A percentile compares a stretch with the other conserved stretches of the same genome.
These are phyloP conservation scores for Aspergillus aculeatus DNA, from an alignment of 2,329 filamentous ascomycete genomes.

Conservation along the genomic window DNA sequence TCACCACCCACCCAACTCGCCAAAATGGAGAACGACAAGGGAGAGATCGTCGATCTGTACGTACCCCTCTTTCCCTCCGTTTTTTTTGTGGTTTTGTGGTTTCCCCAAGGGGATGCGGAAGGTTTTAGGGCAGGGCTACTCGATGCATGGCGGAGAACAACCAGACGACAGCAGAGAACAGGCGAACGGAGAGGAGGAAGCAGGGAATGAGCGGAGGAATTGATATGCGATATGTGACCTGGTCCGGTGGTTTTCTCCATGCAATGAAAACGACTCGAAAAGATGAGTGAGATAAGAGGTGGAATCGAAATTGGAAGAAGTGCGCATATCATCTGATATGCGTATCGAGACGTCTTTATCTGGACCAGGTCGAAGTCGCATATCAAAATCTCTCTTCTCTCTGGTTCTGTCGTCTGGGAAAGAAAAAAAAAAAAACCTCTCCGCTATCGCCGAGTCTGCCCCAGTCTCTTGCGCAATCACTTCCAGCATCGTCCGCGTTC, in stretches of 20 bases:
- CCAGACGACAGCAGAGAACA: not conserved
- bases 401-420: not conserved
- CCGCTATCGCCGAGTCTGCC: too few relatives aligned
- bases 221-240: not conserved
- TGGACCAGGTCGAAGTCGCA: not conserved
- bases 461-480: too few relatives aligned
- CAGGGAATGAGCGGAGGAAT: not conserved
- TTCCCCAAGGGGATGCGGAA: not conserved
- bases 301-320: not conserved
- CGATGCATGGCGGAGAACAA: not conserved
- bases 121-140: not conserved
- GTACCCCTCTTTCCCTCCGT: conserved; percentile 37
- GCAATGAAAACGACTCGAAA: not conserved
- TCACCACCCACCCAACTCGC: conserved; percentile 44
- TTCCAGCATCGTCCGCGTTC: too few relatives aligned
- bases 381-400: not conserved
- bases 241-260: not conserved
- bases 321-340: not conserved
- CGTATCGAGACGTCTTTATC: not conserved
- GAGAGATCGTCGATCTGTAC: conserved; percentile 99
- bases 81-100: conserved; percentile 7
- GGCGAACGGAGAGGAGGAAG: not conserved
- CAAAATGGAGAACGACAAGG: conserved; percentile 99
- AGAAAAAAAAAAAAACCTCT: too few relatives aligned
- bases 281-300: not conserved